A percentile compares a stretch with the other conserved stretches of the same genome.
These are phyloP conservation scores for Scedosporium boydii DNA, from an alignment of 2,329 filamentous ascomycete genomes.

Conservation along the genomic window DNA sequence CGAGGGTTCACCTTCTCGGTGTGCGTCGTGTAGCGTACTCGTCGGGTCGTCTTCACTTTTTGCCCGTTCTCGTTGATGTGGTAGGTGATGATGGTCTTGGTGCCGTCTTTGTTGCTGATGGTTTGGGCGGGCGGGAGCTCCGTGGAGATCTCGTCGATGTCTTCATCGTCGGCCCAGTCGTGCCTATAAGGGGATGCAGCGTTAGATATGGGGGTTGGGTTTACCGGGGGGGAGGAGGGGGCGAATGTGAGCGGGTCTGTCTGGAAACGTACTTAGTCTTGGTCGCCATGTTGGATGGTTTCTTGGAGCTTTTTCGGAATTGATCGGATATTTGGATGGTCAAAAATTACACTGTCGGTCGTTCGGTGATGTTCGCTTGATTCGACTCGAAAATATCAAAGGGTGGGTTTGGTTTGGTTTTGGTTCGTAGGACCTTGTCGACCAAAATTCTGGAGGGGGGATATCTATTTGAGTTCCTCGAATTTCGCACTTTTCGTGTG, in stretches of 20 bases:
- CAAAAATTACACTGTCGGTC: not conserved
- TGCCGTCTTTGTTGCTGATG: constrained; percentile 95
- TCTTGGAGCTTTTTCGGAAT: not conserved
- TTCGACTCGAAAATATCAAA: not conserved
- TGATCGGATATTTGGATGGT: not conserved
- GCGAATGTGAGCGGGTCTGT: constrained; percentile 2
- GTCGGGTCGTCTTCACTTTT: constrained; percentile 94
- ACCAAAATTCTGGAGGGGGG: not conserved
- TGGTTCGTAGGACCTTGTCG: not conserved
- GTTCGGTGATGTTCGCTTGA: not conserved
- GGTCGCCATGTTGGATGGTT: constrained; percentile 4
- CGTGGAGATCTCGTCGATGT: constrained; percentile 61
- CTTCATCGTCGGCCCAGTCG: constrained; percentile 96
- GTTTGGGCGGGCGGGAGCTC: constrained; percentile 78
- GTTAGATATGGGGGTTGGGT: not conserved
- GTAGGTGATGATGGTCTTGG: constrained; percentile 89
- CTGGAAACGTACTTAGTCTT: constrained; percentile 1
- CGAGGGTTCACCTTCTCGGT: constrained; percentile 93
- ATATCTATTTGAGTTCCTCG: not conserved
- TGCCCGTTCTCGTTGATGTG: constrained; percentile 86
- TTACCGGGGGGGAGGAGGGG: constrained; percentile 5
- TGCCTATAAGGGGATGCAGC: constrained; percentile 24
- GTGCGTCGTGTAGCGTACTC: constrained; percentile 84
- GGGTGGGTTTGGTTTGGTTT: not conserved
- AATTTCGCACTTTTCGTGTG: constrained; percentile 8